Evolutionary conservation across 306 rosid species (phyloP), one percentile per base, ranked within the genome.

Genomic region (Quercus alba): DNA sequence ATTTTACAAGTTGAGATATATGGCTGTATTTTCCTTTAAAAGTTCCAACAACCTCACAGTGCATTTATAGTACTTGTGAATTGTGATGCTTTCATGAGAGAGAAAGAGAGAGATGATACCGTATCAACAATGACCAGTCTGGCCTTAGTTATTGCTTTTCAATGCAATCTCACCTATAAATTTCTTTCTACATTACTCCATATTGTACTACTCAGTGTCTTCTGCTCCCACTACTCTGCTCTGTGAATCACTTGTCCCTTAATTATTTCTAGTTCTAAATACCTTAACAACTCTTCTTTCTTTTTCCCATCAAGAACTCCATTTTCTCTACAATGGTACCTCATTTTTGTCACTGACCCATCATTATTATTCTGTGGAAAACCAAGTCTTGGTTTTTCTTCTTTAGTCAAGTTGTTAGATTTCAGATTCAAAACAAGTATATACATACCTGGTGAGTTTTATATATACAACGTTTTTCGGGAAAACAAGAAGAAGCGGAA

Each of bases 111-210:
- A 9, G 56, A 38, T 31, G 75, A 68, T 74, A 77, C 73, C 75
- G 31, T 61, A 56, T 74, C 78, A 72, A 83, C 4, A 1, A 71
- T 8, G 33, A 84, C 81, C 87, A 80, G 86, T 80, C 92, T 91
- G 93, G 87, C 91, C 74, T 31, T 64, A 85, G 78, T 92, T 70
- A 91, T 86, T 89, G 85, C 90, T 78, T 71, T 85, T 78, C 87
- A 84, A 76, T 75, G 68, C 71, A 51, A 30, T 54, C 81, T 82
- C 90, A 88, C 90, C 98, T 91, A 91, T 91, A 92, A 89, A 92
- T 84, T 80, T 80, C 80, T 82, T 85, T 80, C 82, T 62, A 66
- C 78, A 20, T 80, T 73, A 75, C 86, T 61, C 89, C 54, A 11
- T 77, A 76, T 80, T 77, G 79, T 84, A 84, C 78, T 28, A 52